Evolutionary conservation across 1,139 yeast genomes (phyloP).

Genomic region (Yamadazyma triangularis): DNA sequence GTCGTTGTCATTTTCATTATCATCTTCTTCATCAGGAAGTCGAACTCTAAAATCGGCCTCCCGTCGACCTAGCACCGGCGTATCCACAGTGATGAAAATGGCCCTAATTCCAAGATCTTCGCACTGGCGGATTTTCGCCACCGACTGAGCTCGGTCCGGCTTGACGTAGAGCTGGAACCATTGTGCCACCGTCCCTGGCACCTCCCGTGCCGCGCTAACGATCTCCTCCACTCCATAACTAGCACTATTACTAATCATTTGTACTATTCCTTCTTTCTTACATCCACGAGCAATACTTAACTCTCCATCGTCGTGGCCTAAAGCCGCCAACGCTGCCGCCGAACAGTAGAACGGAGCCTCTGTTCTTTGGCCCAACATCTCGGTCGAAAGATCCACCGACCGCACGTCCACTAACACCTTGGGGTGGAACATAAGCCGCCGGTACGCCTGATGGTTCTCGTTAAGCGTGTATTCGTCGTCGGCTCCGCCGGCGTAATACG

Average conservation of each 20-base stretch:
- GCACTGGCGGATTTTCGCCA: slow-evolving; percentile 15
- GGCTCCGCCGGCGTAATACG: slow-evolving; percentile 79
- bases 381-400: slow-evolving; percentile 28
- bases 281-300: slow-evolving; percentile 47
- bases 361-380: slow-evolving; percentile 46
- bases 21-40: slow-evolving; percentile 11
- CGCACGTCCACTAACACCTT: slow-evolving; percentile 63
- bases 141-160: slow-evolving; percentile 20
- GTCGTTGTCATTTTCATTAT: slow-evolving; percentile 9
- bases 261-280: slow-evolving; percentile 41
- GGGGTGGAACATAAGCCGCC: slow-evolving; percentile 77
- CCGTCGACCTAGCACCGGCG: slow-evolving; percentile 21
- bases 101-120: slow-evolving; percentile 22
- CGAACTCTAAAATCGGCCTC: slow-evolving; percentile 21
- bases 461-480: slow-evolving; percentile 83
- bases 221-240: slow-evolving; percentile 56
- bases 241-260: slow-evolving; percentile 56
- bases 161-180: slow-evolving; percentile 47
- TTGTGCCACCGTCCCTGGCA: slow-evolving; percentile 16
- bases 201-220: slow-evolving; percentile 38
- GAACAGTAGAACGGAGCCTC: slow-evolving; percentile 54
- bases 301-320: slow-evolving; percentile 58
- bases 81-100: slow-evolving; percentile 25
- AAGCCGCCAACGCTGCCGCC: slow-evolving; percentile 54
- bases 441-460: slow-evolving; percentile 80